Percentiles rank a stretch among this genome's conserved stretches.
Conservation (phyloP, 257 asterid species). For the Lycium barbarum region DNA sequence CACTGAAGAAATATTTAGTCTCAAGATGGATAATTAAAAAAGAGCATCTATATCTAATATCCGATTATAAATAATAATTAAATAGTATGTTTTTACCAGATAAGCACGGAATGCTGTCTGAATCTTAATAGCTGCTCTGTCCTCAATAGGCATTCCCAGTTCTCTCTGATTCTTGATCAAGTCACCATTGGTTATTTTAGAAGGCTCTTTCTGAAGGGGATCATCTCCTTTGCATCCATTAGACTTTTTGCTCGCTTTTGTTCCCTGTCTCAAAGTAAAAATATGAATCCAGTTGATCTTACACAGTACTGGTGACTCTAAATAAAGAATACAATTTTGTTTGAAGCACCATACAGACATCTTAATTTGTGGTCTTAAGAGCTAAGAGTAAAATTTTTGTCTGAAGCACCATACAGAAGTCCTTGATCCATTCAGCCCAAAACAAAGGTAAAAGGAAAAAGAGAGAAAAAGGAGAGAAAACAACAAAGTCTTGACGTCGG, state of each 20-base stretch:
- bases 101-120: slow-evolving; percentile 82
- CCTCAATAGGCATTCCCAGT: slow-evolving; percentile 50
- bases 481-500: background rate
- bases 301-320: slow-evolving; percentile 4
- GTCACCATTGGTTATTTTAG: slow-evolving; percentile 38
- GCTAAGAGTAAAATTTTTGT: background rate
- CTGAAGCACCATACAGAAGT: background rate
- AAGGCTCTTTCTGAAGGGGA: slow-evolving; percentile 41
- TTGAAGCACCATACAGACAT: no score
- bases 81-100: slow-evolving; percentile 32
- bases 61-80: background rate
- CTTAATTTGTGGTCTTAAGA: background rate
- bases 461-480: background rate
- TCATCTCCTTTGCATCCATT: slow-evolving; percentile 43
- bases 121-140: slow-evolving; percentile 77
- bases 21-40: background rate
- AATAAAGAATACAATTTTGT: background rate
- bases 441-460: background rate
- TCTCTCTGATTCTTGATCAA: slow-evolving; percentile 41
- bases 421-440: background rate
- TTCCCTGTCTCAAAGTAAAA: slow-evolving; percentile 48
- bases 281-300: slow-evolving; percentile 27
- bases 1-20: background rate
- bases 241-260: slow-evolving; percentile 49
- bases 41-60: background rate